phyloP scores from a whole-genome alignment of 257 asterid genomes.

The Capsicum rhomboideum region DNA sequence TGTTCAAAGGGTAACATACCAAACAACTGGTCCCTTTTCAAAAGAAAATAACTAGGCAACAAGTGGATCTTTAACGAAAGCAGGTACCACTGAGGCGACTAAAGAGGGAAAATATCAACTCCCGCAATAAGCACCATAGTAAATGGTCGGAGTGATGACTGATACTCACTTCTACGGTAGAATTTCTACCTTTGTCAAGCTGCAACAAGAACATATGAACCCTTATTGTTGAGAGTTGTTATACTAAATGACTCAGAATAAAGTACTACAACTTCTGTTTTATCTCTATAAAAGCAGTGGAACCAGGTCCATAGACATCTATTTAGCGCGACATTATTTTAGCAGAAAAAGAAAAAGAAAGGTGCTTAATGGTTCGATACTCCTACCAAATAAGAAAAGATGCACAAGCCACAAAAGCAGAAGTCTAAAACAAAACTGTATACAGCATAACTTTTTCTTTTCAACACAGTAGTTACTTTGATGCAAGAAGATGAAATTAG shows the following conservation, averaged over 20 bases:
- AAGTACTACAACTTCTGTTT: neutral
- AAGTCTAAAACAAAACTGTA: neutral
- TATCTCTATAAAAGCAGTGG: neutral
- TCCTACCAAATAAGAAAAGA: neutral
- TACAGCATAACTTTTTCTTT: neutral
- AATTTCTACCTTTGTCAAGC: neutral
- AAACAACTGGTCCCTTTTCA: neutral
- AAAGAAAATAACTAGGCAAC: neutral
- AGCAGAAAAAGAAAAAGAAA: neutral
- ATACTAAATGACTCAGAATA: neutral
- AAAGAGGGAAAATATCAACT: neutral
- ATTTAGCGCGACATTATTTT: neutral
- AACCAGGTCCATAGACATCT: neutral
- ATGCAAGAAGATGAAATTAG: too few species aligned
- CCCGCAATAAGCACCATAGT: neutral
- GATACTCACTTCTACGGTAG: neutral
- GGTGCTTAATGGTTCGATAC: neutral
- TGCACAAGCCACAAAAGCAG: neutral
- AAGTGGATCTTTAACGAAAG: neutral
- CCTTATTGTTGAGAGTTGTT: neutral
- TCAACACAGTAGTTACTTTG: neutral
- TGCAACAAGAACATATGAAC: neutral
- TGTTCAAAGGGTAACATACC: neutral
- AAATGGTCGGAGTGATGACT: neutral
- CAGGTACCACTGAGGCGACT: neutral